These are phyloP conservation scores for Takakia lepidozioides DNA, from an alignment of 225 moss, liverwort and hornwort species.

Conservation along the genomic window DNA sequence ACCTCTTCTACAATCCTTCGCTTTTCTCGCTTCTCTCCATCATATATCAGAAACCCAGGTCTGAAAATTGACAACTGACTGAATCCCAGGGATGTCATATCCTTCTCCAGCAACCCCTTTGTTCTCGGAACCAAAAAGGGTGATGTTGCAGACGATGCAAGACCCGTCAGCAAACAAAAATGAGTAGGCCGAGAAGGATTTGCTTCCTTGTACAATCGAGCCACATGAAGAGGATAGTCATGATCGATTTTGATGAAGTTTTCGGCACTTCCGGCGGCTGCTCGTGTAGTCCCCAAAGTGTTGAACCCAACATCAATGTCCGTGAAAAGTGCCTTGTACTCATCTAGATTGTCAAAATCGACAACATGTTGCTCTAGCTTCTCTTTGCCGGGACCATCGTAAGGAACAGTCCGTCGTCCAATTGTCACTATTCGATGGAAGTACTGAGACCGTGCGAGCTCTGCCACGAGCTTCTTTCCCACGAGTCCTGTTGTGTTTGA, in stretches of 20 bases:
- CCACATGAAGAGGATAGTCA: conserved; percentile 37
- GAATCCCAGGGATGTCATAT: conserved; percentile 25
- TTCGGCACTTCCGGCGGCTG: conserved; percentile 37
- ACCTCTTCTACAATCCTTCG: conserved; percentile 16
- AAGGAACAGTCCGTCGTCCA: conserved; percentile 36
- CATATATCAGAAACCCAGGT: conserved; percentile 29
- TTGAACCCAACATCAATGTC: conserved; percentile 49
- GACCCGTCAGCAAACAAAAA: conserved; percentile 20
- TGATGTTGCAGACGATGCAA: conserved; percentile 22
- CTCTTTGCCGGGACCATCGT: conserved; percentile 54
- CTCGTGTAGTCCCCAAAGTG: conserved; percentile 40
- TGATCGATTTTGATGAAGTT: conserved; percentile 49
- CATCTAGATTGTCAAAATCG: conserved; percentile 46
- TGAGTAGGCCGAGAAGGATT: conserved; percentile 34
- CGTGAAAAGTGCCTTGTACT: conserved; percentile 34
- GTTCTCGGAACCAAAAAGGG: conserved; percentile 33
- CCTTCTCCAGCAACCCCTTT: conserved; percentile 46
- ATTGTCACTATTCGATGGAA: conserved; percentile 39
- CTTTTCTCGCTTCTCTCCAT: conserved; percentile 47
- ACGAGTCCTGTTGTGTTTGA: conserved; percentile 25
- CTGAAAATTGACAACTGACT: conserved; percentile 28
- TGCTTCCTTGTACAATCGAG: conserved; percentile 42
- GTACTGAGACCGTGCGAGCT: conserved; percentile 38
- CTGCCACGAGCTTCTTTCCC: conserved; percentile 42
- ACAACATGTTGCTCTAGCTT: conserved; percentile 54